These are phyloP conservation scores for Debaryomyces coudertii DNA, from an alignment of 1,139 yeast genomes.

Conservation along the genomic window DNA sequence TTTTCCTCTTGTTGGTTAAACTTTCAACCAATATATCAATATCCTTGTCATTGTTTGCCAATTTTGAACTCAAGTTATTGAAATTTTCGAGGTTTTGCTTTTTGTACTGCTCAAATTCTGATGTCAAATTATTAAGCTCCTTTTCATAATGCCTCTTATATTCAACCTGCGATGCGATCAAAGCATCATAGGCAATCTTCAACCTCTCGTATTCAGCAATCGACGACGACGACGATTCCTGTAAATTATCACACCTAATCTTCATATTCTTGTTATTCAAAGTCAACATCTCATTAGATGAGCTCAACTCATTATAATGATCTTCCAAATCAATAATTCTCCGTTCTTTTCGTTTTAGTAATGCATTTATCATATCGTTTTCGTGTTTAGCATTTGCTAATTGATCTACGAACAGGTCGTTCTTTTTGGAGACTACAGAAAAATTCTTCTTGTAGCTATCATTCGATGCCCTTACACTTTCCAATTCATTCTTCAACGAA, in stretches of 20 bases:
- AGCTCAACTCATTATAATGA: conserved; percentile 50
- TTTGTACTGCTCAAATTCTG: conserved; percentile 41
- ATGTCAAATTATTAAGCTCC: conserved; percentile 32
- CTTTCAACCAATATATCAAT: conserved; percentile 48
- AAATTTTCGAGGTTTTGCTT: conserved; percentile 35
- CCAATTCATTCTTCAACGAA: conserved; percentile 54
- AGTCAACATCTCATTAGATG: conserved; percentile 47
- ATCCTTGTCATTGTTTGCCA: conserved; percentile 47
- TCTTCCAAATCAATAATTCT: conserved; percentile 63
- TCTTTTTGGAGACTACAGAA: conserved; percentile 49
- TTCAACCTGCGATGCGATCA: conserved; percentile 57
- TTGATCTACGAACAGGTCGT: conserved; percentile 66
- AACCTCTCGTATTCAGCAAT: conserved; percentile 60
- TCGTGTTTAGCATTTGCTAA: conserved; percentile 72
- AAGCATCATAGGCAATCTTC: conserved; percentile 64
- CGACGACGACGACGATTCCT: conserved; percentile 48
- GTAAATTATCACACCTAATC: conserved; percentile 51
- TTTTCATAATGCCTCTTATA: conserved; percentile 55
- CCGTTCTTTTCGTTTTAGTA: conserved; percentile 65
- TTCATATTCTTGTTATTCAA: conserved; percentile 53
- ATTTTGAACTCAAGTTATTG: conserved; percentile 30
- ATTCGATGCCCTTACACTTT: conserved; percentile 40
- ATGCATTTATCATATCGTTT: conserved; percentile 65
- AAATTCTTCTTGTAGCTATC: conserved; percentile 52
- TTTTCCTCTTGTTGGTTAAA: conserved; percentile 42